A percentile compares a stretch with the other conserved stretches of the same genome.
Conservation (phyloP, 1,284 basidiomycete genomes). For the Xanthoconium separans region DNA sequence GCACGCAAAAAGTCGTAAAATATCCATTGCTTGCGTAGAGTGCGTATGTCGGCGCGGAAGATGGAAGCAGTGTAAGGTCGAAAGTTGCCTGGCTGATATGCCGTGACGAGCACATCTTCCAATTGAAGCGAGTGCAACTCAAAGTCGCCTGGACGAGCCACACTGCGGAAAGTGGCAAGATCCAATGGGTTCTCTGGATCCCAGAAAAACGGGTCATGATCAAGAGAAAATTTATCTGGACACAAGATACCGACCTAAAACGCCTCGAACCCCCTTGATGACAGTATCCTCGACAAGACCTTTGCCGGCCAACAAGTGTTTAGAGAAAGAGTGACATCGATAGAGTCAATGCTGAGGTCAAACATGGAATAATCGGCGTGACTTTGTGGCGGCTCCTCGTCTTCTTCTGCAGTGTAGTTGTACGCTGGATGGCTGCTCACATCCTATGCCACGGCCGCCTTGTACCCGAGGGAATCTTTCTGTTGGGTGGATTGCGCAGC, state of each 20-base stretch:
- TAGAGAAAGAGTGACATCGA: constrained; percentile 95
- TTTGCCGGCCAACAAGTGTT: constrained; percentile 94
- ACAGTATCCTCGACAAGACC: constrained; percentile 90
- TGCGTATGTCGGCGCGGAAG: constrained; percentile 88
- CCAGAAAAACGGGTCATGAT: constrained; percentile 47
- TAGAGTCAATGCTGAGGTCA: constrained; percentile 88
- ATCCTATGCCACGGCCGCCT: constrained; percentile 68
- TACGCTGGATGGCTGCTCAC: constrained; percentile 73
- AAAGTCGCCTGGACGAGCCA: constrained; percentile 81
- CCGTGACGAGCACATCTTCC: constrained; percentile 92
- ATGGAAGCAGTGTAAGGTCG: constrained; percentile 94
- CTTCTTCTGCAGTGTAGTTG: constrained; percentile 59
- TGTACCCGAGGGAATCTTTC: constrained; percentile 39
- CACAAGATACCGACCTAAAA: constrained; percentile 64
- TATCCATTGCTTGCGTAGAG: constrained; percentile 90
- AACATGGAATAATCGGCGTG: constrained; percentile 80
- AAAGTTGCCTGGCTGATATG: constrained; percentile 93
- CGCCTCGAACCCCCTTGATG: constrained; percentile 91
- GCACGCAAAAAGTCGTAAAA: constrained; percentile 93
- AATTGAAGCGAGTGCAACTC: constrained; percentile 87
- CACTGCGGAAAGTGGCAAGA: constrained; percentile 80
- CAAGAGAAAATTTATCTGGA: neutral
- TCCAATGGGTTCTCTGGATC: constrained; percentile 78
- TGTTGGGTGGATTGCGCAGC: constrained; percentile 14
- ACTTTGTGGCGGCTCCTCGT: constrained; percentile 23